Evolutionary conservation across 2,329 filamentous ascomycete genomes (phyloP), one percentile per base, ranked within the genome.

Genomic region (Trichoderma atroviride): DNA sequence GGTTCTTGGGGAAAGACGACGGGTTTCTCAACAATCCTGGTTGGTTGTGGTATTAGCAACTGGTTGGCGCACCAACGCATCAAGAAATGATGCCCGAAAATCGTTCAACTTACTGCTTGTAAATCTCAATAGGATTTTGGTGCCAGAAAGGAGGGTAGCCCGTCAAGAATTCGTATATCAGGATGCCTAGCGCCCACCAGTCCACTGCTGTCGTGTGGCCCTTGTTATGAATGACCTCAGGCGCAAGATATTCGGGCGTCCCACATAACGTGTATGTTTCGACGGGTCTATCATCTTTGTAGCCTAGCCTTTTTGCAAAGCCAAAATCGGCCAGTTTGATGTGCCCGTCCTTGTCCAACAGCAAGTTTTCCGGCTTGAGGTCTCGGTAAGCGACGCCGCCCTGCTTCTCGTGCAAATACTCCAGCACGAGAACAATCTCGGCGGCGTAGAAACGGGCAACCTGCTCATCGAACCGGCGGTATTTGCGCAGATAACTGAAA

Each of bases 141-240:
- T 94, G 90, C 91, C 92, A 96, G 77, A 95, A 96, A 0, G 92
- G 92, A 16, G 92, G 92, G 76, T 94, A 94, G 33, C 92, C 92
- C 11, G 92, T 93, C 60, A 95, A 82, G 76, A 95, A 95, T 77
- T 96, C 92, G 79, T 93, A 95, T 70, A 95, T 89, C 69, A 96
- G 80, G 73, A 95, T 94, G 31, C 92, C 92, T 73, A 96, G 84
- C 0, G 92, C 92, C 92, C 92, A 95, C 92, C 92, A 95, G 82
- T 95, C 92, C 43, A 95, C 92, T 16, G 92, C 91, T 2, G 87
- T 89, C 3, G 87, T 90, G 76, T 91, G 89, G 14, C 91, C 92
- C 77, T 92, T 93, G 78, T 93, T 94, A 73, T 93, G 88, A 74
- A 95, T 94, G 53, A 95, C 92, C 81, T 95, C 92, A 5, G 92